phyloP scores from a whole-genome alignment of 75 land plant species.

The Azolla pinnata region DNA sequence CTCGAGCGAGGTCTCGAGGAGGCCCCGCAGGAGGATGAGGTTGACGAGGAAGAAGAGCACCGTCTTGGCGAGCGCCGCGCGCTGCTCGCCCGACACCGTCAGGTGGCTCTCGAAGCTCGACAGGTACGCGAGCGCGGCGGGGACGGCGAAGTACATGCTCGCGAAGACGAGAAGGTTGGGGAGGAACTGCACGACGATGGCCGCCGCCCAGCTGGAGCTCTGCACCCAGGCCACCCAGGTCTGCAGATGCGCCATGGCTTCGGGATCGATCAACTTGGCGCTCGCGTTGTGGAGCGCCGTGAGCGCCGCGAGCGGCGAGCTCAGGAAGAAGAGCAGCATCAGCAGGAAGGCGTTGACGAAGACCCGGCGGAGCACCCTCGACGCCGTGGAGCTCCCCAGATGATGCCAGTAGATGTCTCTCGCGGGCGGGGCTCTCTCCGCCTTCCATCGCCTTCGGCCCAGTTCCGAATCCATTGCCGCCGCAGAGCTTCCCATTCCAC shows the following conservation, averaged over 20 bases:
- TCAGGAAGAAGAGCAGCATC: conserved; percentile 63
- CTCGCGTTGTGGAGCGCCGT: conserved; percentile 62
- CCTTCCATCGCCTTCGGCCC: conserved; percentile 60
- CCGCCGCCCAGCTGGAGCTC: conserved; percentile 64
- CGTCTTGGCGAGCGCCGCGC: conserved; percentile 70
- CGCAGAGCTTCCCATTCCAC: conserved; percentile 44
- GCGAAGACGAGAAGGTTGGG: conserved; percentile 78
- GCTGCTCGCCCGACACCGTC: conserved; percentile 82
- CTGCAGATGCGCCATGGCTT: conserved; percentile 70
- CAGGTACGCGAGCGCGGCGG: conserved; percentile 61
- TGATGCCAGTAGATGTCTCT: conserved; percentile 87
- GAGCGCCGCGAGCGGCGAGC: conserved; percentile 74
- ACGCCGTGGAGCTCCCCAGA: conserved; percentile 50
- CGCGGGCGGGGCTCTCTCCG: conserved; percentile 81
- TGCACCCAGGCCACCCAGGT: conserved; percentile 63
- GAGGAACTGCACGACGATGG: conserved; percentile 62
- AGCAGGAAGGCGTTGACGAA: conserved; percentile 53
- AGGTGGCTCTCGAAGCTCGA: conserved; percentile 75
- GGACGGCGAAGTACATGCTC: conserved; percentile 76
- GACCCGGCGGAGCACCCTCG: conserved; percentile 44
- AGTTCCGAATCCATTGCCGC: conserved; percentile 58
- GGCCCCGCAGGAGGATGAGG: conserved; percentile 57
- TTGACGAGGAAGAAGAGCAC: conserved; percentile 87
- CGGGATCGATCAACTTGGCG: conserved; percentile 59
- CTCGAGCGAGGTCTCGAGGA: conserved; percentile 81